phyloP scores from a whole-genome alignment of 2,329 filamentous ascomycete species.

The Fusarium euwallaceae region DNA sequence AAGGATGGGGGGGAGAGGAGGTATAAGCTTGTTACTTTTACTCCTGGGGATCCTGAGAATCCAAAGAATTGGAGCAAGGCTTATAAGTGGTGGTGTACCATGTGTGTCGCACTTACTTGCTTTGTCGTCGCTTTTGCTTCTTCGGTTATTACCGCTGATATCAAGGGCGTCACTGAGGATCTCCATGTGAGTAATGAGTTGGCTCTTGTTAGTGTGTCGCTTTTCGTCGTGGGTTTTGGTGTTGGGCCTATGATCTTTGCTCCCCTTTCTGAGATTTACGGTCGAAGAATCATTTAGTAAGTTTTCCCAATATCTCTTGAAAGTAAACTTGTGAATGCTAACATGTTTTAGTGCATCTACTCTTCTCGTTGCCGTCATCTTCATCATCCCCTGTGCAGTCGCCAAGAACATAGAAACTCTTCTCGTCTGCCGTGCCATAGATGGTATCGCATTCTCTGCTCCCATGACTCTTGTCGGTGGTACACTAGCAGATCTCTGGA shows the following conservation, averaged over 20 bases:
- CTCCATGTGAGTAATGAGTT: constrained; percentile 81
- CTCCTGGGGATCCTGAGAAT: constrained; percentile 78
- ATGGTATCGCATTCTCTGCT: constrained; percentile 86
- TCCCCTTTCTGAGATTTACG: constrained; percentile 81
- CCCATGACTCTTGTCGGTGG: constrained; percentile 90
- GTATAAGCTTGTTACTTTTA: constrained; percentile 74
- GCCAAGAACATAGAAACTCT: constrained; percentile 82
- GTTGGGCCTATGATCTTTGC: constrained; percentile 85
- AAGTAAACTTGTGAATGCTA: neutral
- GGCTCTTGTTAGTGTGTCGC: constrained; percentile 76
- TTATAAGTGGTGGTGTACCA: constrained; percentile 87
- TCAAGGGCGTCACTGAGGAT: constrained; percentile 71
- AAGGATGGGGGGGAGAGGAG: constrained; percentile 44
- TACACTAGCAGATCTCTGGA: constrained; percentile 87
- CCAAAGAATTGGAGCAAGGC: constrained; percentile 88
- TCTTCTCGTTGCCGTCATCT: constrained; percentile 78
- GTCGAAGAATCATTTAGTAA: constrained; percentile 78
- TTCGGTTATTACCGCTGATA: constrained; percentile 82
- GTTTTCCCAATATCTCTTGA: constrained; percentile 18
- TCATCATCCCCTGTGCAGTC: constrained; percentile 84
- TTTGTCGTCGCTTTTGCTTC: constrained; percentile 81
- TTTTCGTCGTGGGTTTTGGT: constrained; percentile 88
- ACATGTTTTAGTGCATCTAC: constrained; percentile 63
- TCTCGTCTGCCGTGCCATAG: constrained; percentile 81
- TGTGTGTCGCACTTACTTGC: constrained; percentile 83